Evolutionary conservation across 129 eudicot genomes (phyloP).

Genomic region (Flaveria sonorensis): DNA sequence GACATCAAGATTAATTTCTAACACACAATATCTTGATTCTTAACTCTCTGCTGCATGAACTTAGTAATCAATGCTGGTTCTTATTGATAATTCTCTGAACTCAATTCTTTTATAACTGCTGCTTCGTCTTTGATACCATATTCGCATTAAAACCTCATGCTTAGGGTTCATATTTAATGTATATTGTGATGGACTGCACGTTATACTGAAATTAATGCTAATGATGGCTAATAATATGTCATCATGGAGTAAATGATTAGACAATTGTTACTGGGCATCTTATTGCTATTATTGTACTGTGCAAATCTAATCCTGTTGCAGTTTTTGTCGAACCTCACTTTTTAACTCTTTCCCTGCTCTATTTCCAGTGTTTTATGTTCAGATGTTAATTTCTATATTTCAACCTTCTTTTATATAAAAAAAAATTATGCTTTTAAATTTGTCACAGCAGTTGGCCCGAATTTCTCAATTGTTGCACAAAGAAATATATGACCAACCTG

Average conservation of each 20-base stretch:
- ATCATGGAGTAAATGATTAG: constrained; percentile 17
- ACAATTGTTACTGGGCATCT: constrained; percentile 11
- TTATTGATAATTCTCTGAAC: constrained; percentile 3
- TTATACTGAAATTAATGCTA: neutral
- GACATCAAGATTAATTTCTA: too few species aligned
- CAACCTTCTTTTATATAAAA: neutral
- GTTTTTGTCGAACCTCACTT: neutral
- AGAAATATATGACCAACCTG: neutral
- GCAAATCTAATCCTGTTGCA: neutral
- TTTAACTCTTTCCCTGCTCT: neutral
- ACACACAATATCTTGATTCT: neutral
- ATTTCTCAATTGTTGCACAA: neutral
- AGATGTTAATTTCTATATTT: constrained; percentile 3
- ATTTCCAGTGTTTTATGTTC: neutral
- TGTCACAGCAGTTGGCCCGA: neutral
- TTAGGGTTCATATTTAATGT: constrained; percentile 1
- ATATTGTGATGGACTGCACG: constrained; percentile 12
- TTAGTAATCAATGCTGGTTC: neutral
- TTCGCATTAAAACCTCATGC: constrained; percentile 8
- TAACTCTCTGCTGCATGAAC: too few species aligned
- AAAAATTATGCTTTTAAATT: neutral
- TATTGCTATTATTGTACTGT: neutral
- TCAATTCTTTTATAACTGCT: neutral
- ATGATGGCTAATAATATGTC: neutral
- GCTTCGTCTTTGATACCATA: constrained; percentile 6